Base-by-base conservation (phyloP, 2,329 filamentous ascomycete species). In the Pseudopithomyces chartarum region DNA sequence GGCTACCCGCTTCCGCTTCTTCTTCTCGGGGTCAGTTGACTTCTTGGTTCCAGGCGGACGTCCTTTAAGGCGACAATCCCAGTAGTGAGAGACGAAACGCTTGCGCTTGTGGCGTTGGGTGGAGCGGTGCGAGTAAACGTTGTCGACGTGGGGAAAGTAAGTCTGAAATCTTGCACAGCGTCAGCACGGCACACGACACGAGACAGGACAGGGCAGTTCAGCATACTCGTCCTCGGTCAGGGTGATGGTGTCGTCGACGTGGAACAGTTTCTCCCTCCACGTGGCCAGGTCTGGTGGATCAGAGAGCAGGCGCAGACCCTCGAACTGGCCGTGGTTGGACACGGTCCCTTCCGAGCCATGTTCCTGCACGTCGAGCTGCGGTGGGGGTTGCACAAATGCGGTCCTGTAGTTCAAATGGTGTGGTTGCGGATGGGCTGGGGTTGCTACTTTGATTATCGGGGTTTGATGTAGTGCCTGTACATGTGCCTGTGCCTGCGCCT, bases 91-190 rank as follows among this genome's bases (percentile, higher is more conserved):
- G 53, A 92, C 82, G 64, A 93, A 91, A n/a, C 89, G 87, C 66
- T 91, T 91, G 67, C 88, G 87, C 78, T 93, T 93, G 75, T 92
- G 92, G 52, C 83, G 83, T 71, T 93, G 90, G 2, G 90, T 92
- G 1, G 90, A 92, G 59, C 90, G 88, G 76, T 92, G 90, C 23
- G 90, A 93, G 76, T 92, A 94, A 64, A 93, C 85, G 71, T 93
- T 93, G 78, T 93, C 90, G 63, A 94, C 84, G 74, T 93, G 90
- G 0, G 90, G 90, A 67, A 92, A 93, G 75, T 93, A 94, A 6
- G 85, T 91, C 68, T 91, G 85, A 70, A 90, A 92, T 68, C 88
- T 91, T 29, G 26, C 5, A 54, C 13, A 29, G 13, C n/a, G n/a
- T 3, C 32, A 7, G 8, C 36, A 60, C 40, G 60, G 50, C 6